Percentiles rank a stretch among this genome's conserved stretches.
phyloP scores from a whole-genome alignment of 306 rosid genomes.

The Cucurbita moschata region DNA sequence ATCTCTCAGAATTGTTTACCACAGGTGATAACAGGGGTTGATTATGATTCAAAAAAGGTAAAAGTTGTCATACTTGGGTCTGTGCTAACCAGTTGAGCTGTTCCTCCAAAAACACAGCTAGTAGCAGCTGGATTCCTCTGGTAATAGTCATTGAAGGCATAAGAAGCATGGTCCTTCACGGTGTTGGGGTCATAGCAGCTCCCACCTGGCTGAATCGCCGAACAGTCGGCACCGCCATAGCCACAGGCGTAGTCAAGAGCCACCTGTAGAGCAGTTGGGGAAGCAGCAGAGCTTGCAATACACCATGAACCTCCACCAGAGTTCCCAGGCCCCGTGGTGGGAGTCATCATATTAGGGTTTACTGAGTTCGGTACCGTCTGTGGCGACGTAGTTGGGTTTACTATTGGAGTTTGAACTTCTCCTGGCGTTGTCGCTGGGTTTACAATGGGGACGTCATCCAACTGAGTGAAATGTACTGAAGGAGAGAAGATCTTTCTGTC shows the following conservation, averaged over 20 bases:
- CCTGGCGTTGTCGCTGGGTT: constrained; percentile 45
- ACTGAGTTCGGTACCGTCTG: constrained; percentile 9
- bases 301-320: constrained; percentile 69
- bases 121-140: constrained; percentile 71
- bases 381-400: constrained; percentile 13
- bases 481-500: constrained; percentile 29
- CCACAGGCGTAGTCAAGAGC: constrained; percentile 96
- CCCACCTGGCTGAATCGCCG: constrained; percentile 51
- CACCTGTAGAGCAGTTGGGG: constrained; percentile 64
- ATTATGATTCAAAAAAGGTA: not conserved
- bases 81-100: constrained; percentile 43
- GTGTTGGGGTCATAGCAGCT: constrained; percentile 69
- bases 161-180: constrained; percentile 66
- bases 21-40: not conserved
- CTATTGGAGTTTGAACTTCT: constrained; percentile 20
- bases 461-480: constrained; percentile 22
- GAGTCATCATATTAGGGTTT: constrained; percentile 14
- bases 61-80: constrained; percentile 73
- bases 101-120: constrained; percentile 77
- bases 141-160: constrained; percentile 76
- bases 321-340: constrained; percentile 20
- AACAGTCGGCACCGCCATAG: constrained; percentile 73
- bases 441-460: constrained; percentile 43
- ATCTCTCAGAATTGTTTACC: not conserved
- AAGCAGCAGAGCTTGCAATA: constrained; percentile 47